Conservation (phyloP, 163 green algal genomes). For the Chlamydomonas reinhardtii region DNA sequence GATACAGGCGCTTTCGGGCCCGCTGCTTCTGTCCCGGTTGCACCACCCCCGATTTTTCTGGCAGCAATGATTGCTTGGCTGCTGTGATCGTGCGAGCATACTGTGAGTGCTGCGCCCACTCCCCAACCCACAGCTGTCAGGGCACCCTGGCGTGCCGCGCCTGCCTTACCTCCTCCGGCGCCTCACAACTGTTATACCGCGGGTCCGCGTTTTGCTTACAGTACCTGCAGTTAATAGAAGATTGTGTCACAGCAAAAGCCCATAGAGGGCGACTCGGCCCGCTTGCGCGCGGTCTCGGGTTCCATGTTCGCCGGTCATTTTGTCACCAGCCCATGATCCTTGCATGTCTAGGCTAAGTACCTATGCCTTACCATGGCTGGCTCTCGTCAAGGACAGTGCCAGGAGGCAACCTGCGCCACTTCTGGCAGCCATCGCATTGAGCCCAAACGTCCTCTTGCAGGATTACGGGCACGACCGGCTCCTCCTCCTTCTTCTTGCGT, state of each 20-base stretch:
- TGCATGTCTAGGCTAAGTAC: neutral
- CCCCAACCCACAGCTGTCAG: too few species aligned
- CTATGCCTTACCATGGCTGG: conserved; percentile 67
- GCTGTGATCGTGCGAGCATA: too few species aligned
- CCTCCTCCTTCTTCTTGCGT: conserved; percentile 32
- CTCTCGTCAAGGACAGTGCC: conserved; percentile 73
- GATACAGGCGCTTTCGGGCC: too few species aligned
- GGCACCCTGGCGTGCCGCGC: too few species aligned
- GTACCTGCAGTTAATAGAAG: conserved; percentile 7
- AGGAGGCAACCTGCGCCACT: conserved; percentile 80
- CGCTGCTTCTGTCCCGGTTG: too few species aligned
- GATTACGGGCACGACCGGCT: neutral
- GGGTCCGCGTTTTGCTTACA: conserved; percentile 44
- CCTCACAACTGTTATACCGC: conserved; percentile 30
- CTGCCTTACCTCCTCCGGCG: conserved; percentile 38
- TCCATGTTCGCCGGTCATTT: neutral
- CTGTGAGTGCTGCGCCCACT: neutral
- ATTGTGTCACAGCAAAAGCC: too few species aligned
- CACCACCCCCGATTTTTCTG: too few species aligned
- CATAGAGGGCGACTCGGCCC: neutral
- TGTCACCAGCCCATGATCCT: neutral
- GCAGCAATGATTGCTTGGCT: too few species aligned
- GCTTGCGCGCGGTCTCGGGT: too few species aligned
- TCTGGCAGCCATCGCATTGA: conserved; percentile 82
- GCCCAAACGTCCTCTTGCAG: conserved; percentile 70